Evolutionary conservation across 1,284 basidiomycete species (phyloP).

Genomic region (Somion occarium): DNA sequence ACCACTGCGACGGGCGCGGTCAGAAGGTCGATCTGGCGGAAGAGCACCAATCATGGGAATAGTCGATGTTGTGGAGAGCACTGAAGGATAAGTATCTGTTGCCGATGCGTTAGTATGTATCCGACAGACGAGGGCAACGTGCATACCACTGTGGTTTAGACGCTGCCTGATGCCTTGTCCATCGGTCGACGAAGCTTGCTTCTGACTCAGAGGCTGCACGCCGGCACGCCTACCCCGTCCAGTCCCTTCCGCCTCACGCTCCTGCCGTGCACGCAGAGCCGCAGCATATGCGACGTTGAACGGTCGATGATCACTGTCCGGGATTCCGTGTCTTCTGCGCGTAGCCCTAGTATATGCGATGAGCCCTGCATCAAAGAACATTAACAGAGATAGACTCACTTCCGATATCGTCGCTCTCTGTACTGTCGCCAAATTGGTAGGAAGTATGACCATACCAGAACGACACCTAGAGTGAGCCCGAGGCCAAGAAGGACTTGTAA

Average conservation of each 20-base stretch:
- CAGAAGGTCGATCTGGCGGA: no score
- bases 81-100: no score
- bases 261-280: conserved; percentile 43
- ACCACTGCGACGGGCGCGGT: no score
- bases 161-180: conserved; percentile 1
- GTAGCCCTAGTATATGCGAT: conserved; percentile 35
- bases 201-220: background rate
- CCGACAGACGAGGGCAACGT: background rate
- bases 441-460: conserved; percentile 18
- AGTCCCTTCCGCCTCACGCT: conserved; percentile 20
- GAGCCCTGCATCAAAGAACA: background rate
- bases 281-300: conserved; percentile 82
- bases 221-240: conserved; percentile 5
- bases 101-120: conserved; percentile 15
- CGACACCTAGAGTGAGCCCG: conserved; percentile 10
- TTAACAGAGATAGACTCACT: conserved; percentile 37
- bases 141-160: background rate
- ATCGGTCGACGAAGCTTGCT: background rate
- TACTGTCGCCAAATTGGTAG: conserved; percentile 34
- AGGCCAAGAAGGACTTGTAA: conserved; percentile 18
- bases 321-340: conserved; percentile 73
- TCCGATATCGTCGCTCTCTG: conserved; percentile 53
- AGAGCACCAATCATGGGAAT: no score
- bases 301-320: conserved; percentile 71
- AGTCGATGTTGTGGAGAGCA: no score